Conservation (phyloP, 2,329 filamentous ascomycete species). For the Volutella citrinella region DNA sequence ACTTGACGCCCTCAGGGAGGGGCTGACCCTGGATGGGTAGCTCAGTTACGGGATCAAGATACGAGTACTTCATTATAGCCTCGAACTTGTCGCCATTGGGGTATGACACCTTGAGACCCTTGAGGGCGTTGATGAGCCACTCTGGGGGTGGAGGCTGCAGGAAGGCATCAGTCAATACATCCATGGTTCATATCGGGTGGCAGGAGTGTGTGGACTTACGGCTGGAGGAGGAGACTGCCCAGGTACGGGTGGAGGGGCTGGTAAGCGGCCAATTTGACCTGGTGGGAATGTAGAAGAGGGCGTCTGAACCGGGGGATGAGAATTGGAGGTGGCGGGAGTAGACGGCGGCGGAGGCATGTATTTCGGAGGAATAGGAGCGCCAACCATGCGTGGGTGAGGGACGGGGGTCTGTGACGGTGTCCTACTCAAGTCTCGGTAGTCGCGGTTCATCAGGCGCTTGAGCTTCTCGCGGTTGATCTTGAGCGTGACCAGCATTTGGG, state of each 20-base stretch:
- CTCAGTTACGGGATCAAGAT: conserved; percentile 71
- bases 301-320: conserved; percentile 35
- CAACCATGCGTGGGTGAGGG: conserved; percentile 29
- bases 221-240: conserved; percentile 54
- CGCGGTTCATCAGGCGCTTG: conserved; percentile 60
- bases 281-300: conserved; percentile 39
- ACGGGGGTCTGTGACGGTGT: conserved; percentile 34
- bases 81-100: conserved; percentile 78
- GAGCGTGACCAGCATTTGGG: conserved; percentile 71
- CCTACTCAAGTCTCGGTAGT: conserved; percentile 39
- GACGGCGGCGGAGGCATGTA: conserved; percentile 37
- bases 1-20: conserved; percentile 64
- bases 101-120: conserved; percentile 66
- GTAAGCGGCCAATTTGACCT: conserved; percentile 63
- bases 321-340: conserved; percentile 33
- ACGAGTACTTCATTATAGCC: conserved; percentile 84
- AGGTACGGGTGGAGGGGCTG: conserved; percentile 60
- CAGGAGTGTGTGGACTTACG: conserved; percentile 48
- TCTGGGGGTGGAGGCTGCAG: conserved; percentile 75
- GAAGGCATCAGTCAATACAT: conserved; percentile 13
- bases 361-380: conserved; percentile 27
- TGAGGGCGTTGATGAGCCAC: conserved; percentile 78
- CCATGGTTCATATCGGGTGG: neutral
- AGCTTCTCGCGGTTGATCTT: conserved; percentile 71
- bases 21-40: conserved; percentile 57